A percentile compares a stretch with the other conserved stretches of the same genome.
Conservation (phyloP, 2,329 filamentous ascomycete species). For the Corinectria fuckeliana region DNA sequence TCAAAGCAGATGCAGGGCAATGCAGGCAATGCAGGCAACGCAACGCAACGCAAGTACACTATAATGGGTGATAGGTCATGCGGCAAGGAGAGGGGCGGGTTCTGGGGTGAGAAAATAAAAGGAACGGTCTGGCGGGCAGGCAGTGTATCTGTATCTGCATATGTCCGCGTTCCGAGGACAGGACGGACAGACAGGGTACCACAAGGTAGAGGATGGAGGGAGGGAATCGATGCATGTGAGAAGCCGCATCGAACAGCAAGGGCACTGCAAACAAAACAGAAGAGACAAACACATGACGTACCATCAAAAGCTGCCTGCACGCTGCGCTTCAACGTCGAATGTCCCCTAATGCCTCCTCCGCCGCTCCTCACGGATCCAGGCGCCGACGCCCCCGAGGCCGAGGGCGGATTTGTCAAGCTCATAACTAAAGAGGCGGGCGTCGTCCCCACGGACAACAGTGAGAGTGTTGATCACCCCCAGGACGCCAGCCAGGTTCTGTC, state of each 20-base stretch:
- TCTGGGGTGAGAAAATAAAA: too few relatives aligned
- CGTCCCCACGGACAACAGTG: neutral
- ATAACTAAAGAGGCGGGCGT: conserved; percentile 41
- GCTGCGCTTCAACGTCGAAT: conserved; percentile 59
- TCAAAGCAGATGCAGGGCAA: neutral
- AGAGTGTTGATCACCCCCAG: conserved; percentile 4
- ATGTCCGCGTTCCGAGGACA: neutral
- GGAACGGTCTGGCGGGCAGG: neutral
- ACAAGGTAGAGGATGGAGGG: conserved; percentile 2
- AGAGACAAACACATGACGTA: conserved; percentile 44
- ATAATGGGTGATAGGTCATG: too few relatives aligned
- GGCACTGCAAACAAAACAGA: conserved; percentile 6
- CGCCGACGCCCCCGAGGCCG: conserved; percentile 57
- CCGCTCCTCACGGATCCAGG: conserved; percentile 54
- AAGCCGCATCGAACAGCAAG: neutral
- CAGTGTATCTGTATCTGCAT: conserved; percentile 1
- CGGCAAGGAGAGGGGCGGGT: too few relatives aligned
- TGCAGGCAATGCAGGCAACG: conserved; percentile 4
- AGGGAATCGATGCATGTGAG: conserved; percentile 1
- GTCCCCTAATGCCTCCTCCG: conserved; percentile 32
- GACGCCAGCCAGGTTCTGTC: neutral
- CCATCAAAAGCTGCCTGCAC: conserved; percentile 68
- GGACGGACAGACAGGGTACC: neutral
- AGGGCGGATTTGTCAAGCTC: conserved; percentile 62
- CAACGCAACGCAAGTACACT: neutral